A percentile compares a stretch with the other conserved stretches of the same genome.
Conservation (phyloP, 257 asterid genomes). For the Dorcoceras hygrometricum region DNA sequence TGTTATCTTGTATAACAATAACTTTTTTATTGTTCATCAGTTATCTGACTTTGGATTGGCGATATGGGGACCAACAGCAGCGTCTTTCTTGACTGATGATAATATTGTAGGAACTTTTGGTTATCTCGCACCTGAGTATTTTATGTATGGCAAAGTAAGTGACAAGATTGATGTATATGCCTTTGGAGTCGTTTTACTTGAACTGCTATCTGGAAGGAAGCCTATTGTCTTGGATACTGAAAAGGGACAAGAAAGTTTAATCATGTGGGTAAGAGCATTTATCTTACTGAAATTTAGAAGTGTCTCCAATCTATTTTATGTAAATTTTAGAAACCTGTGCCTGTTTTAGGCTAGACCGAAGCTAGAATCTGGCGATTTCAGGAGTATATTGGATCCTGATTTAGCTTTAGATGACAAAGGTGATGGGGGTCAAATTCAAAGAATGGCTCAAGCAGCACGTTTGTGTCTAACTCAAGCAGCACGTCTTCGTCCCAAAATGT, state of each 20-base stretch:
- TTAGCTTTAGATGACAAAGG: constrained; percentile 33
- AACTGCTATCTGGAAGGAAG: constrained; percentile 78
- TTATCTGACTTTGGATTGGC: constrained; percentile 91
- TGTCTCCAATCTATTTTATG: constrained; percentile 8
- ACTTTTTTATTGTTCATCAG: constrained; percentile 31
- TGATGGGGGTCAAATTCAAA: constrained; percentile 53
- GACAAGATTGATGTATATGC: constrained; percentile 93
- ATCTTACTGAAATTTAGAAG: neutral
- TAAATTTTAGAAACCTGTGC: neutral
- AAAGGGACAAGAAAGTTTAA: constrained; percentile 74
- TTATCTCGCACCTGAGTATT: constrained; percentile 96
- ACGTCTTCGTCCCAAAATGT: constrained; percentile 74
- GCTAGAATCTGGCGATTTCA: constrained; percentile 54
- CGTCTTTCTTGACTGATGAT: constrained; percentile 56
- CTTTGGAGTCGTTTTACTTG: constrained; percentile 89
- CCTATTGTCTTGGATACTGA: constrained; percentile 68
- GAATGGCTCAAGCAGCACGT: constrained; percentile 69
- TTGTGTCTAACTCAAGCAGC: constrained; percentile 85
- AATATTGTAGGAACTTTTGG: constrained; percentile 98
- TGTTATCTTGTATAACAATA: neutral
- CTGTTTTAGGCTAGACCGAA: constrained; percentile 65
- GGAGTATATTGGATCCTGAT: constrained; percentile 64
- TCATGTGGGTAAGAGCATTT: constrained; percentile 79
- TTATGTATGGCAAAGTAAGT: constrained; percentile 93
- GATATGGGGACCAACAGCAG: constrained; percentile 71